Conservation (phyloP, 371 early-diverging fungal species). For the Zancudomyces culisetae region DNA sequence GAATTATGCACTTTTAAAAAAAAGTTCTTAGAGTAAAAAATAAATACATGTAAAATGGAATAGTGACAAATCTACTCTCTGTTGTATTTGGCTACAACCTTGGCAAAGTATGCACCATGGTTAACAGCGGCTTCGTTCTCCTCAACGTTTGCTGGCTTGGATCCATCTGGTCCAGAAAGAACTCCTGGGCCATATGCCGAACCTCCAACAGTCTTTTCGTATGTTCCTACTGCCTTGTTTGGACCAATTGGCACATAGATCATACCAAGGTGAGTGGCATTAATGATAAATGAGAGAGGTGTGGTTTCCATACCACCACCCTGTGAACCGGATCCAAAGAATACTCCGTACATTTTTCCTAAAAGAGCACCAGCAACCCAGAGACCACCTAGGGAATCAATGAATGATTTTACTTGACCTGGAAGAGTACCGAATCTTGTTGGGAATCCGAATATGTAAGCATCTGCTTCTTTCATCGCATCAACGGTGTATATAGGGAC, state of each 20-base stretch:
- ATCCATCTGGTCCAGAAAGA: conserved; percentile 43
- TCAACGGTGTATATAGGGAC: conserved; percentile 40
- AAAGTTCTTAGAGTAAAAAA: too few species aligned
- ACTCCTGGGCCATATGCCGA: conserved; percentile 28
- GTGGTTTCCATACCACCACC: conserved; percentile 70
- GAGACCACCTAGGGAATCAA: conserved; percentile 53
- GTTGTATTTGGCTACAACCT: too few species aligned
- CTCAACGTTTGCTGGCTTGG: conserved; percentile 35
- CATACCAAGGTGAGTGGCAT: conserved; percentile 62
- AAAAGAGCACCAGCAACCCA: conserved; percentile 43
- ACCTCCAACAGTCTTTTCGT: conserved; percentile 23
- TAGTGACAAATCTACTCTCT: too few species aligned
- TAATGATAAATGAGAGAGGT: conserved; percentile 41
- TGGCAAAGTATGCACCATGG: conserved; percentile 50
- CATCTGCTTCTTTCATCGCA: conserved; percentile 45
- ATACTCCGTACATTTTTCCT: conserved; percentile 51
- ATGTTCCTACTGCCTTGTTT: conserved; percentile 17
- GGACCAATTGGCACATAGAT: conserved; percentile 51
- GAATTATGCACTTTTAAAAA: too few species aligned
- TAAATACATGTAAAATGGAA: too few species aligned
- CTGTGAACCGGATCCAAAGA: conserved; percentile 50
- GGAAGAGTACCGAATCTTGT: conserved; percentile 57
- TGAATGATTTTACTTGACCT: conserved; percentile 55
- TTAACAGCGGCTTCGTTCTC: conserved; percentile 43
- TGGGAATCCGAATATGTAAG: conserved; percentile 57